Conservation (phyloP, 1,139 yeast genomes). For the Pichia sp. region DNA sequence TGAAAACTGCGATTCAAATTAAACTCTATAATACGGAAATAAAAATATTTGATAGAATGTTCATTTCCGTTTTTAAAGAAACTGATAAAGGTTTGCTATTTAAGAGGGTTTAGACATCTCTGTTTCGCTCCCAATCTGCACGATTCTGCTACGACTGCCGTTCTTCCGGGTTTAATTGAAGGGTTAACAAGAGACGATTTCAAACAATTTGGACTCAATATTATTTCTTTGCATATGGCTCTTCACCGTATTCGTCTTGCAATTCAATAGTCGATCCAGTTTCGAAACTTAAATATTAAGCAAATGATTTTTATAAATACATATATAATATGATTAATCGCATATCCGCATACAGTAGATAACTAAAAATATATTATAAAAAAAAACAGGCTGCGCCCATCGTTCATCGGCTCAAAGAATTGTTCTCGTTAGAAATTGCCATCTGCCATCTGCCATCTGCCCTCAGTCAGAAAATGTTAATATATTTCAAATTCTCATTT, state of each 20-base stretch:
- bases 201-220: conserved; percentile 19
- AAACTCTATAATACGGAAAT: conserved; percentile 50
- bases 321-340: too few relatives aligned
- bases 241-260: not conserved
- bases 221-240: conserved; percentile 13
- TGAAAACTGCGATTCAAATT: conserved; percentile 51
- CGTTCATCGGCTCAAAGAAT: too few relatives aligned
- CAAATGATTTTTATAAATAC: too few relatives aligned
- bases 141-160: conserved; percentile 2
- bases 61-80: conserved; percentile 19
- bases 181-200: conserved; percentile 20
- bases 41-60: conserved; percentile 42
- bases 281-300: too few relatives aligned
- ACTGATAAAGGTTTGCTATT: conserved; percentile 26
- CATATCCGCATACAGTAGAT: too few relatives aligned
- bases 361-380: too few relatives aligned
- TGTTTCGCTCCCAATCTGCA: conserved; percentile 34
- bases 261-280: conserved; percentile 11
- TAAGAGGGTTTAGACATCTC: conserved; percentile 39
- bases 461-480: too few relatives aligned
- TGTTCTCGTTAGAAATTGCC: too few relatives aligned
- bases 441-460: too few relatives aligned
- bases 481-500: too few relatives aligned
- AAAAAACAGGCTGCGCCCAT: too few relatives aligned
- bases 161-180: not conserved